Evolutionary conservation across 1,284 basidiomycete species (phyloP), one percentile per base, ranked within the genome.

Genomic region (Hypsizygus ulmarius): DNA sequence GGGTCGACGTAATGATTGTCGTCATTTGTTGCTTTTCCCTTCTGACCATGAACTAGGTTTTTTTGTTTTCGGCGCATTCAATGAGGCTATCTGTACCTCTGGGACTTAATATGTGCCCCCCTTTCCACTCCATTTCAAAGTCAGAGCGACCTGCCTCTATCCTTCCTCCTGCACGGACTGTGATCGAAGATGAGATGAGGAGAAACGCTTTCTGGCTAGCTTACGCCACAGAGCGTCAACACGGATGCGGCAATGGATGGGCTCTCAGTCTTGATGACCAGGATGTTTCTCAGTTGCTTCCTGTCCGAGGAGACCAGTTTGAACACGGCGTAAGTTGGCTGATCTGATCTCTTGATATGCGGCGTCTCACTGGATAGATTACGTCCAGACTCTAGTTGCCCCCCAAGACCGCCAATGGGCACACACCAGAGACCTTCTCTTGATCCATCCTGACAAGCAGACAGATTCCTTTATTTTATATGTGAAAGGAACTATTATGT

Each of bases 401-500:
- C 75, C 79, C 6, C 65, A 74, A 28, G 73, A 80, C 35, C 75
- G 87, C 14, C 86, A 89, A 63, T 86, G 85, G 79, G 80, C 84
- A 0, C 79, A 84, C 55, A 74, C 74, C 10, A 72, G 69, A 48
- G 74, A 82, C 56, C 64, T 87, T 11, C 70, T 87, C 18, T 70
- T 80, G 6, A 62, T 65, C 7, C 82, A 87, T 58, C 78, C 78
- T 15, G 78, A 78, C 34, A 70, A 73, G n/a, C 79, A 84, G 57
- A 79, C 78, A 0, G 87, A 90, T 60, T 79, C 84, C 1, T 87
- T 87, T 55, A 78, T 78, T n/a, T 60, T 90, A n/a, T 87, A 85
- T 54, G 73, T 88, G 61, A 90, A 90, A 60, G 75, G 79, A 15
- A 72, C 75, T 8, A 79, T 88, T 48, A 58, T 90, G 32, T 72